Base-by-base conservation (phyloP, 2,329 filamentous ascomycete species). In the Penicillium sp. region DNA sequence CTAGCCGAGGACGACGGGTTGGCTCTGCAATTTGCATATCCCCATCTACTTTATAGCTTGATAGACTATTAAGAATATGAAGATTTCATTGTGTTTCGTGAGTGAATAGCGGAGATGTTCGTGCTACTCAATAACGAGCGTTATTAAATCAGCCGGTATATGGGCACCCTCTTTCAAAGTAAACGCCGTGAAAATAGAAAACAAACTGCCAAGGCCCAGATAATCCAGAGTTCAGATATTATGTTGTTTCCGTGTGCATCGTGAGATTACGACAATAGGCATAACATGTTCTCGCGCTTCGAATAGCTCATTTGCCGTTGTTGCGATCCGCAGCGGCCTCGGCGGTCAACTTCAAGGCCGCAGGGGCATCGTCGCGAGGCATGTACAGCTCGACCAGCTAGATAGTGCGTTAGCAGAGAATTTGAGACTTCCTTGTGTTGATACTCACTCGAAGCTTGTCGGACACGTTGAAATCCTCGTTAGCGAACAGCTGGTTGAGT, bases 331-430 rank as follows among this genome's bases (percentile, higher is more conserved):
- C 89, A 45, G 86, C 87, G 6, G 87, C 86, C 72, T 89, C 82
- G 0, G 89, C 88, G 23, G 89, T 91, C 69, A 86, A 75, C 67
- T 88, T 84, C 65, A 96, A 74, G 6, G 85, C 85, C 48, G 81
- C 79, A 0, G 91, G 91, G 13, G 90, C 90, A 75, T 96, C 91
- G 59, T 91, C 83, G 75, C 84, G 88, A 10, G 86, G 87, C 85
- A 96, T 91, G 68, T 90, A 88, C 49, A 96, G 69, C 79, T 96
- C 91, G 42, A 96, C 90, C 70, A 96, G 86, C 73, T 92, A 81
- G 64, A 88, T 69, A 47, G 10, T 79, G 42, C 47, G 54, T 68
- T 57, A 69, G 62, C 47, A 54, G 53, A 65, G 8, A 23, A 8
- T n/a, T 49, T 33, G 41, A 21, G 15, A 43, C 2, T 19, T 19